Evolutionary conservation across 1,139 yeast species (phyloP), one percentile per base, ranked within the genome.

Genomic region (Williopsis jadinii): DNA sequence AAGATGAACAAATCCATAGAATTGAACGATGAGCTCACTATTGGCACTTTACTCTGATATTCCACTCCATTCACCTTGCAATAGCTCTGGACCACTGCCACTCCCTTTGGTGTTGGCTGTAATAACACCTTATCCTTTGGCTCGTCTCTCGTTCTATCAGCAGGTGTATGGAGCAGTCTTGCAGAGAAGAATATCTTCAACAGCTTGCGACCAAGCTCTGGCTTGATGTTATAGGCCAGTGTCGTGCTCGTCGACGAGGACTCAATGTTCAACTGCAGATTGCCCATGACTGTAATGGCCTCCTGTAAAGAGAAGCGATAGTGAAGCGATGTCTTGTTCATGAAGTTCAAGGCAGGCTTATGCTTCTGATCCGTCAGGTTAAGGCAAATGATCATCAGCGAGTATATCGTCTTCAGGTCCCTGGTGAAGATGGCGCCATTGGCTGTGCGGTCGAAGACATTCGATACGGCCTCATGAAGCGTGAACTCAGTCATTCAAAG

Each of bases 61-160:
- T 60, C 58, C 43, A 82, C 60, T 0, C 92, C 95, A 40, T 73
- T 63, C 35, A 67, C 71, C 40, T 66, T 65, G 48, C 83, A 79
- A 56, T 80, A 87, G 11, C 71, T 66, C 39, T 75, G 76, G 2
- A 90, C 61, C 0, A 87, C 58, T 0, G 88, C 80, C 5, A 87
- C 76, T 1, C 97, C 98, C 56, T 92, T 92, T 0, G 97, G 92
- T 0, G 97, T 87, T 5, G 96, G 95, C 54, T 90, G 97, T 30
- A 88, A 57, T 3, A 66, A 43, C 1, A 68, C 63, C 36, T 63
- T 58, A 3, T 55, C 61, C 42, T 71, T 71, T 2, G 80, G 70
- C 36, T 56, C 63, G n/a, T 59, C 51, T 40, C 80, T 58, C 0
- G 94, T 82, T 51, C 94, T 68, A 50, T 84, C 90, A 8, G 75